These are phyloP conservation scores for Backusella luteola DNA, from an alignment of 192 early-diverging fungal genomes.

Conservation along the genomic window DNA sequence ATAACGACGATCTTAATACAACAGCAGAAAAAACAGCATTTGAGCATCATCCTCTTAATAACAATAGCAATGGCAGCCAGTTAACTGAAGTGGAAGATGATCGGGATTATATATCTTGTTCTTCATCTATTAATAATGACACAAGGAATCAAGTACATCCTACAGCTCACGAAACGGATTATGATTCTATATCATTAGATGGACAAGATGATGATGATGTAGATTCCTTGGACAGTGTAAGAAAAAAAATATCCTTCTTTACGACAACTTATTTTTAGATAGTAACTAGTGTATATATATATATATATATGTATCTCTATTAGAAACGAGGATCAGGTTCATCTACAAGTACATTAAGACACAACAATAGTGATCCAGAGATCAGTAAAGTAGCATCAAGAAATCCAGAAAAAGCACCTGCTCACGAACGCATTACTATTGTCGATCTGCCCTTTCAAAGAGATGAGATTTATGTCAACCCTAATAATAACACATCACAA, in stretches of 20 bases:
- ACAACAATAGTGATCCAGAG: not conserved
- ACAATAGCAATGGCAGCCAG: not conserved
- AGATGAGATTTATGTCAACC: not conserved
- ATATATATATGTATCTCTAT: not conserved
- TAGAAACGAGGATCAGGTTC: not conserved
- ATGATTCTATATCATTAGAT: not conserved
- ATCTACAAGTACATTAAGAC: not conserved
- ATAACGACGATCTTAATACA: not conserved
- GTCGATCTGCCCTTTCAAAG: slow-evolving; percentile 12
- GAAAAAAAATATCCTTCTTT: not conserved
- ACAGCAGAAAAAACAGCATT: not conserved
- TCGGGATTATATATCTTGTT: not conserved
- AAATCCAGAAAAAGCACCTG: slow-evolving; percentile 4
- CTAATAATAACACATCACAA: not conserved
- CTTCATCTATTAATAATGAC: not conserved
- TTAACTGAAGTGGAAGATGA: not conserved
- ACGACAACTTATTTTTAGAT: not conserved
- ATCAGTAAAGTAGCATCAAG: not conserved
- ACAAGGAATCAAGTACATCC: not conserved
- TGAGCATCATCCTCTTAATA: not conserved
- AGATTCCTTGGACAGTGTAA: not conserved
- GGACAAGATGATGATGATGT: not conserved
- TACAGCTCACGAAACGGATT: not conserved
- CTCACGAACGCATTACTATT: slow-evolving; percentile 3
- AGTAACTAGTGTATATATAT: not conserved